Percentiles rank a stretch among this genome's conserved stretches.
phyloP scores from a whole-genome alignment of 805 yeast genomes.

The Sugiyamaella lignohabitans region DNA sequence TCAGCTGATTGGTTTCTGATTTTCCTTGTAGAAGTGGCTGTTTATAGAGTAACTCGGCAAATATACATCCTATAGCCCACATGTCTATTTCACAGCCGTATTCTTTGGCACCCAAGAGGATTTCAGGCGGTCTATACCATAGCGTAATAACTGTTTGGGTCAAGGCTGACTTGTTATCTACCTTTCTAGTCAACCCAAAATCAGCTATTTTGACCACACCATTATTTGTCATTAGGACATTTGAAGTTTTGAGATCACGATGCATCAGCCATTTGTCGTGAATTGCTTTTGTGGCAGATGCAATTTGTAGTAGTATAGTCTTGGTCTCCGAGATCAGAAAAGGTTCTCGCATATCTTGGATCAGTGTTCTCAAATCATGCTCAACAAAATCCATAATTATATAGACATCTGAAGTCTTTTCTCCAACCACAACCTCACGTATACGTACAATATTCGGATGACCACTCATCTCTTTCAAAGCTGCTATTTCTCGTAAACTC shows the following conservation, averaged over 20 bases:
- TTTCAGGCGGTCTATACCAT: slow-evolving; percentile 38
- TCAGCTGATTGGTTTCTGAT: slow-evolving; percentile 40
- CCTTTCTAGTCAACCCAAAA: slow-evolving; percentile 61
- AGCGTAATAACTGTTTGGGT: slow-evolving; percentile 41
- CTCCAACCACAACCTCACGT: slow-evolving; percentile 45
- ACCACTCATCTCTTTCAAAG: slow-evolving; percentile 40
- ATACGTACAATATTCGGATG: slow-evolving; percentile 51
- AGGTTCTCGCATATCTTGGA: slow-evolving; percentile 24
- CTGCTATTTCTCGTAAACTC: slow-evolving; percentile 58
- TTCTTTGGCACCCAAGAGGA: slow-evolving; percentile 40
- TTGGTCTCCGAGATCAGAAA: slow-evolving; percentile 28
- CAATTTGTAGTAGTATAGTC: slow-evolving; percentile 25
- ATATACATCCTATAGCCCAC: slow-evolving; percentile 58
- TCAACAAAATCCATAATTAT: slow-evolving; percentile 30
- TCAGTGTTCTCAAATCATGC: slow-evolving; percentile 25
- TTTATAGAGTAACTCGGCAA: slow-evolving; percentile 42
- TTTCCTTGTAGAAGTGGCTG: slow-evolving; percentile 39
- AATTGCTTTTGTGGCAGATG: slow-evolving; percentile 22
- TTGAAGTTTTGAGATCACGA: slow-evolving; percentile 87
- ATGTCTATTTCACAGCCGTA: slow-evolving; percentile 37
- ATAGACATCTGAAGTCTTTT: slow-evolving; percentile 17
- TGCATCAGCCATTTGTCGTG: slow-evolving; percentile 39
- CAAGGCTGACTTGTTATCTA: slow-evolving; percentile 39
- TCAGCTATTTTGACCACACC: slow-evolving; percentile 82
- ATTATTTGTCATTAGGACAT: slow-evolving; percentile 60